Base-by-base conservation (phyloP, 257 asterid genomes). In the Solanum appendiculatum region DNA sequence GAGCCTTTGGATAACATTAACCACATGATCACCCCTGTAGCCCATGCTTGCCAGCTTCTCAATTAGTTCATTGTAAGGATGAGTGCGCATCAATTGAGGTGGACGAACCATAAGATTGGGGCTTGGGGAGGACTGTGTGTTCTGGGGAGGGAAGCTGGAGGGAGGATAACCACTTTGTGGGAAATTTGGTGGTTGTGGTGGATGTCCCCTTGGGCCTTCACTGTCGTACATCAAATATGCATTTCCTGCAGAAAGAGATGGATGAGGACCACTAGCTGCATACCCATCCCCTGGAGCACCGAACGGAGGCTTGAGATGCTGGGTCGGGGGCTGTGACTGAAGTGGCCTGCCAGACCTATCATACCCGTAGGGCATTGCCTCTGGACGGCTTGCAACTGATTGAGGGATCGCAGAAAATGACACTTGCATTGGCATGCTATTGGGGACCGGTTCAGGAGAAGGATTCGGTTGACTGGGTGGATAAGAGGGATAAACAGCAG, bases 1-100 rank as follows among this genome's bases (percentile, higher is more conserved):
- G 84, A 97, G 90, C 95, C 96, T 95, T 85, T 92, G 97, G 60
- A 97, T 97, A 58, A 91, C 90, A 21, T 93, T 87, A 77, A 93
- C 88, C 40, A 94, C 96, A 77, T 93, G 95, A 63, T 95, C 98
- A 69, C 93, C 95, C 90, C 98, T 89, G 90, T 90, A 95, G 46
- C 99, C 99, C 98, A 97, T 95, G 88, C 94, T 88, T 83, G 88
- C 93, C 90, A 97, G 8, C 92, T 97, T 97, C 93, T 97, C 99
- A 64, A 97, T 90, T 93, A 94, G 85, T 68, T 97, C 99, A 64
- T 86, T 92, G 89, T 93, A 94, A 23, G 98, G 98, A 89, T 92
- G 94, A 88, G 89, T 85, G 58, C 94, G 96, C 29, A 88, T 48
- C 37, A 93, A 86, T 68, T 90, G 98, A 77, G 96, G 92, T 3